A percentile compares a stretch with the other conserved stretches of the same genome.
These are phyloP conservation scores for Candida suzukii DNA, from an alignment of 805 yeast species.

Conservation along the genomic window DNA sequence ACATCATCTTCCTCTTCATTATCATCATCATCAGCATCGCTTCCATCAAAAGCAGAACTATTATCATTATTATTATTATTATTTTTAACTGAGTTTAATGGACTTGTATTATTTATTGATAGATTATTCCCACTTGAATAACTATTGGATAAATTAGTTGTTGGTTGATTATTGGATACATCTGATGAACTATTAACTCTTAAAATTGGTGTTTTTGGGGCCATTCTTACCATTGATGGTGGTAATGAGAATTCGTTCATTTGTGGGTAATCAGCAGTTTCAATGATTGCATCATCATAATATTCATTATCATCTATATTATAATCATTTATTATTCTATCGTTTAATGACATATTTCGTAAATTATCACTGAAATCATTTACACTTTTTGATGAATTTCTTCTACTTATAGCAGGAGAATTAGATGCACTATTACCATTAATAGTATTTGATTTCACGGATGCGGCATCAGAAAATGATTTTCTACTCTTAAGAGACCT, in stretches of 20 bases:
- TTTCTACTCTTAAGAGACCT: constrained; percentile 23
- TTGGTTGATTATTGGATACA: background rate
- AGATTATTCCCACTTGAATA: background rate
- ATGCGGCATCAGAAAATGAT: constrained; percentile 14
- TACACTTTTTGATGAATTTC: constrained; percentile 14
- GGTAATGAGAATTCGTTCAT: constrained; percentile 9
- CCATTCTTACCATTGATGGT: constrained; percentile 26
- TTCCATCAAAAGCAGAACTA: no score
- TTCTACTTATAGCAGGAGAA: constrained; percentile 18
- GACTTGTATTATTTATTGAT: no score
- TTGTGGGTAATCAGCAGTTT: background rate
- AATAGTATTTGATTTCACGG: background rate
- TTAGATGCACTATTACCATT: constrained; percentile 11
- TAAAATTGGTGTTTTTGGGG: constrained; percentile 26
- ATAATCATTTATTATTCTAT: constrained; percentile 2
- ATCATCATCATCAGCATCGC: background rate
- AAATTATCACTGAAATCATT: constrained; percentile 7
- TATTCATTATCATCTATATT: constrained; percentile 8
- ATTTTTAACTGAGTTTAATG: no score
- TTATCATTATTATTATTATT: no score
- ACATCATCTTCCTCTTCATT: background rate
- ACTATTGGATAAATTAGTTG: no score
- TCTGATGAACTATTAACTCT: constrained; percentile 23
- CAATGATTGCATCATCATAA: background rate
- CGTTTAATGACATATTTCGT: constrained; percentile 8